Evolutionary conservation across 768 basidiomycete species (phyloP).

Genomic region (Collybiopsis luxurians): DNA sequence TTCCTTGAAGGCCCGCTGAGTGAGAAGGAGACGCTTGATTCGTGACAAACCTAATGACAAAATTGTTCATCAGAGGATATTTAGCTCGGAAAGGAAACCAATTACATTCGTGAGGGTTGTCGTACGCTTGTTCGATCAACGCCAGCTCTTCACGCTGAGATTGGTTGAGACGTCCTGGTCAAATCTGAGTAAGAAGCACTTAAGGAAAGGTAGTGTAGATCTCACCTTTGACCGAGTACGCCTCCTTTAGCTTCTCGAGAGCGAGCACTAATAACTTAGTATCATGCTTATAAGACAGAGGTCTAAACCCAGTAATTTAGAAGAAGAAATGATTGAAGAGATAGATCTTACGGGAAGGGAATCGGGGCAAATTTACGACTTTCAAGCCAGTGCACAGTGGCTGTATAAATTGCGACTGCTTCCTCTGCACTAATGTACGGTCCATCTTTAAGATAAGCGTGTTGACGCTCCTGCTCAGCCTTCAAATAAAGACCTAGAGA

Average conservation of each 20-base stretch:
- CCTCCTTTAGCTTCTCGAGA: slow-evolving; percentile 97
- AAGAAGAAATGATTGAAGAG: background rate
- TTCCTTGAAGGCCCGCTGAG: slow-evolving; percentile 98
- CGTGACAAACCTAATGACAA: slow-evolving; percentile 72
- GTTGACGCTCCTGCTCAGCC: slow-evolving; percentile 98
- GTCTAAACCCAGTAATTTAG: slow-evolving; percentile 39
- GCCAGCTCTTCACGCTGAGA: slow-evolving; percentile 98
- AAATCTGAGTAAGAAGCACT: background rate
- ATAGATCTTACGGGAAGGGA: slow-evolving; percentile 80
- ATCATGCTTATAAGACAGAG: slow-evolving; percentile 98
- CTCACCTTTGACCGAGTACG: slow-evolving; percentile 90
- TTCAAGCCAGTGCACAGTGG: slow-evolving; percentile 98
- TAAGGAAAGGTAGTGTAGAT: background rate
- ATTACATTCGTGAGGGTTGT: slow-evolving; percentile 97
- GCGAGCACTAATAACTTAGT: slow-evolving; percentile 96
- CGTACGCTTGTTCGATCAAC: slow-evolving; percentile 97
- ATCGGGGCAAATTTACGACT: slow-evolving; percentile 98
- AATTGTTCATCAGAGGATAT: slow-evolving; percentile 2
- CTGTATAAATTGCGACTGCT: slow-evolving; percentile 97
- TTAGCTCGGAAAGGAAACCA: background rate
- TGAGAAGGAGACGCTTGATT: slow-evolving; percentile 94
- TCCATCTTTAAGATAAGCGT: slow-evolving; percentile 98
- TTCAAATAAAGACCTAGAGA: slow-evolving; percentile 85
- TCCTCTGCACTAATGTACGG: slow-evolving; percentile 99
- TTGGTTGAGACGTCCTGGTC: slow-evolving; percentile 80